A percentile compares a stretch with the other conserved stretches of the same genome.
These are phyloP conservation scores for Brassica cretica DNA, from an alignment of 345 rosid genomes.

Conservation along the genomic window DNA sequence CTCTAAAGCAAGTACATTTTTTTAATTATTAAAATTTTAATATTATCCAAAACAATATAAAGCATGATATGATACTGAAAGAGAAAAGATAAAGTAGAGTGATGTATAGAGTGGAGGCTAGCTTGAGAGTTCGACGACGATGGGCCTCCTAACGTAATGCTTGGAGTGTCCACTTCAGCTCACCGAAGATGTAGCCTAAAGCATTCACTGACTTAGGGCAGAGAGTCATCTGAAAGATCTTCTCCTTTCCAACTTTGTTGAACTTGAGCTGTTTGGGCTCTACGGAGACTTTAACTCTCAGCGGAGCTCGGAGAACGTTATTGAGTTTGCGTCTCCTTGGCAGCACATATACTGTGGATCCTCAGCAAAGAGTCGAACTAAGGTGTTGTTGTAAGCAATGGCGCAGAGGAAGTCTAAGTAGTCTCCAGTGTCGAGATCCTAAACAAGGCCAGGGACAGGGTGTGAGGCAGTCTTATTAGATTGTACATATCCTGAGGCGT, in stretches of 20 bases:
- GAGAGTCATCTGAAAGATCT: conserved; percentile 34
- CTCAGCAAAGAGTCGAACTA: conserved; percentile 26
- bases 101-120: conserved; percentile 4
- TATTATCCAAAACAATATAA: background rate
- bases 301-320: conserved; percentile 53
- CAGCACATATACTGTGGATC: conserved; percentile 44
- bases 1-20: background rate
- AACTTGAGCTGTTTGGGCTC: conserved; percentile 53
- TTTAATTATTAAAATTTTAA: background rate
- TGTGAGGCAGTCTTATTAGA: too few relatives aligned
- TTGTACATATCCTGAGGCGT: too few relatives aligned
- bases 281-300: conserved; percentile 50
- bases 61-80: background rate
- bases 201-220: background rate
- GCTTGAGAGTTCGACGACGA: conserved; percentile 25
- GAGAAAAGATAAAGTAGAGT: background rate
- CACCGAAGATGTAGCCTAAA: conserved; percentile 48
- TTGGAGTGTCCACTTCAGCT: conserved; percentile 45
- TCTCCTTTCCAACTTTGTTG: conserved; percentile 55
- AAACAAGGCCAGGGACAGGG: too few relatives aligned
- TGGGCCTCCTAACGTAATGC: conserved; percentile 27
- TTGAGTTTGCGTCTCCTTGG: conserved; percentile 49
- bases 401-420: conserved; percentile 59
- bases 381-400: conserved; percentile 46
- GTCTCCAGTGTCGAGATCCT: too few relatives aligned